These are phyloP conservation scores for Adiantum capillusveneris DNA, from an alignment of 75 land plant genomes.

Conservation along the genomic window DNA sequence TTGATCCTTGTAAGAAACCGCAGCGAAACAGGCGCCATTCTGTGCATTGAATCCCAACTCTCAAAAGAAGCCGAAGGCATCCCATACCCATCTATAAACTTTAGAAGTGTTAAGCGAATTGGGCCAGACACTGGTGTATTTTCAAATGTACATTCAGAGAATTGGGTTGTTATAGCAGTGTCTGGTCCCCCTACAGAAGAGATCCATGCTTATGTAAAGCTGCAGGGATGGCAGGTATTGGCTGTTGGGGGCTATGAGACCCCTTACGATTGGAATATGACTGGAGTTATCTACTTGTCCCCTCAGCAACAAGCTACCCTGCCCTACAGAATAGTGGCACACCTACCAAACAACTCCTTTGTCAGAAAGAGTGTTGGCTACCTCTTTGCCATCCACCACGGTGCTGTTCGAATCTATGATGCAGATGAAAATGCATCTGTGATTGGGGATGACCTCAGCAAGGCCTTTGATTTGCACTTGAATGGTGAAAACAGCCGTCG, in stretches of 20 bases:
- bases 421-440: constrained; percentile 69
- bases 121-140: constrained; percentile 28
- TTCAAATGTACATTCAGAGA: constrained; percentile 46
- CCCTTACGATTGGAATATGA: constrained; percentile 54
- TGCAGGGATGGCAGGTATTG: constrained; percentile 85
- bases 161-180: constrained; percentile 84
- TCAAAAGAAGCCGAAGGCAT: constrained; percentile 35
- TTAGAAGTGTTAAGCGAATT: constrained; percentile 9
- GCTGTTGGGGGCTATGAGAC: constrained; percentile 65
- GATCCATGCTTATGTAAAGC: constrained; percentile 40
- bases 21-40: constrained; percentile 54
- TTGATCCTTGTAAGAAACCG: constrained; percentile 52
- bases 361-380: constrained; percentile 80
- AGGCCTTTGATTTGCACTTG: constrained; percentile 71
- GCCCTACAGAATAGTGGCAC: constrained; percentile 46
- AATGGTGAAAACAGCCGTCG: constrained; percentile 51
- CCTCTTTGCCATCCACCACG: constrained; percentile 91
- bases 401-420: constrained; percentile 79
- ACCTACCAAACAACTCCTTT: constrained; percentile 57
- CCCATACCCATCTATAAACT: constrained; percentile 42
- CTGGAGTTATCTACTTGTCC: constrained; percentile 58
- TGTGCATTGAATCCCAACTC: constrained; percentile 45
- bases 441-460: constrained; percentile 47
- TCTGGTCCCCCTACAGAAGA: constrained; percentile 46
- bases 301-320: constrained; percentile 53